These are phyloP conservation scores for Diospyros kaki DNA, from an alignment of 148 eudicot species.

Conservation along the genomic window DNA sequence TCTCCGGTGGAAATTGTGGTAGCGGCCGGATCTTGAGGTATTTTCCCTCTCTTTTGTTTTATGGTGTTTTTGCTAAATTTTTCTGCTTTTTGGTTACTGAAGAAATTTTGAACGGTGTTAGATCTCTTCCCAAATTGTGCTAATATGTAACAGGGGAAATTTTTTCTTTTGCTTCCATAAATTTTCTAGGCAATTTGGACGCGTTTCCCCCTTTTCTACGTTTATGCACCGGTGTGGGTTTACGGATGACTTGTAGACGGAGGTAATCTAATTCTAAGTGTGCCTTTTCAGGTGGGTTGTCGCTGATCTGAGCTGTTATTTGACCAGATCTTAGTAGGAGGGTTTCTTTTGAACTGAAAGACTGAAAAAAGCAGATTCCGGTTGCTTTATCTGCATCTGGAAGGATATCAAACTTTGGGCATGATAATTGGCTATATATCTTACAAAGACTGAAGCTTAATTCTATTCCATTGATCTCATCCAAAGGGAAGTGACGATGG, in stretches of 20 bases:
- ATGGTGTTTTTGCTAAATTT: neutral
- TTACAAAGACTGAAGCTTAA: constrained; percentile 9
- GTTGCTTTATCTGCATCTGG: neutral
- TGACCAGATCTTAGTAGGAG: neutral
- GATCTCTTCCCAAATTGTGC: neutral
- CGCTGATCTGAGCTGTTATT: constrained; percentile 12
- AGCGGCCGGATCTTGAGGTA: constrained; percentile 11
- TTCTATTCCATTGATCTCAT: constrained; percentile 8
- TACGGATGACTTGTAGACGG: constrained; percentile 8
- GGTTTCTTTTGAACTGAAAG: constrained; percentile 2
- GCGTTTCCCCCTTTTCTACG: neutral
- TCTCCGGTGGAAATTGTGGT: neutral
- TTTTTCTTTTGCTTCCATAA: neutral
- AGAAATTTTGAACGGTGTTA: neutral
- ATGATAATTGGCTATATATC: constrained; percentile 6
- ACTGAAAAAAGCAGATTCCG: constrained; percentile 2
- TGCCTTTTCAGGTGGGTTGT: constrained; percentile 11
- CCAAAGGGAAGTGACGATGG: constrained; percentile 27
- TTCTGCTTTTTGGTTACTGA: neutral
- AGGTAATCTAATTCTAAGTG: constrained; percentile 4
- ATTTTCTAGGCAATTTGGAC: neutral
- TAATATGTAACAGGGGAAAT: neutral
- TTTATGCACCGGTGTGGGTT: neutral
- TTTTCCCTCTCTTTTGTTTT: neutral
- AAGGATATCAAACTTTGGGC: constrained; percentile 5